phyloP scores from a whole-genome alignment of 2,329 filamentous ascomycete genomes.

The Sclerotinia sclerotiorum region DNA sequence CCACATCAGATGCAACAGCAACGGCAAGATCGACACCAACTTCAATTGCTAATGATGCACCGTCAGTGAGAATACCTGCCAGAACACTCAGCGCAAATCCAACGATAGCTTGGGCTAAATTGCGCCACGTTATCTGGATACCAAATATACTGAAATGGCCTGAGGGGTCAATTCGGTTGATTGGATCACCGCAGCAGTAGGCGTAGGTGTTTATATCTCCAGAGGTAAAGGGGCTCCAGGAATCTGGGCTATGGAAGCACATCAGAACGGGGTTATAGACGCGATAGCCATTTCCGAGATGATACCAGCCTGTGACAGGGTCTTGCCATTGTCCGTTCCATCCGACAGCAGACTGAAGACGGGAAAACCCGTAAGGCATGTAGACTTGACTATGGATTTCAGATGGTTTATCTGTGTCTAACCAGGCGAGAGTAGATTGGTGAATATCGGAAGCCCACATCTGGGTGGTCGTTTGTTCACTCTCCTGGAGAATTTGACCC shows the following conservation, averaged over 20 bases:
- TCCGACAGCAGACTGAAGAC: background rate
- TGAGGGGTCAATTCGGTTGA: background rate
- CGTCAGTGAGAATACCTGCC: conserved; percentile 2
- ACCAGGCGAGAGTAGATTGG: background rate
- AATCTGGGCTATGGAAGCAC: background rate
- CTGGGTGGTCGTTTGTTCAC: background rate
- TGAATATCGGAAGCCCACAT: background rate
- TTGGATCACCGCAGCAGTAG: background rate
- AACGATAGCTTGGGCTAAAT: background rate
- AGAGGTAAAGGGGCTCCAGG: background rate
- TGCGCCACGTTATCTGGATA: background rate
- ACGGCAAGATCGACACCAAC: background rate
- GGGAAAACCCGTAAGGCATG: background rate
- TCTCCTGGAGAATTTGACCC: background rate
- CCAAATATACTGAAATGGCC: background rate
- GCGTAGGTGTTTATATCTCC: background rate
- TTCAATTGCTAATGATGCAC: background rate
- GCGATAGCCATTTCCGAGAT: background rate
- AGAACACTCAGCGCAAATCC: conserved; percentile 1
- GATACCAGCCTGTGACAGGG: background rate
- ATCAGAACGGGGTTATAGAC: background rate
- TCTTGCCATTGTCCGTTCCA: conserved; percentile 1
- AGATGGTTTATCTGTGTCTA: background rate
- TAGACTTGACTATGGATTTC: conserved; percentile 1
- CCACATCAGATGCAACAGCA: conserved; percentile 1